Evolutionary conservation across 495 filamentous ascomycete genomes (phyloP).

Genomic region (Annulohypoxylon bovei): DNA sequence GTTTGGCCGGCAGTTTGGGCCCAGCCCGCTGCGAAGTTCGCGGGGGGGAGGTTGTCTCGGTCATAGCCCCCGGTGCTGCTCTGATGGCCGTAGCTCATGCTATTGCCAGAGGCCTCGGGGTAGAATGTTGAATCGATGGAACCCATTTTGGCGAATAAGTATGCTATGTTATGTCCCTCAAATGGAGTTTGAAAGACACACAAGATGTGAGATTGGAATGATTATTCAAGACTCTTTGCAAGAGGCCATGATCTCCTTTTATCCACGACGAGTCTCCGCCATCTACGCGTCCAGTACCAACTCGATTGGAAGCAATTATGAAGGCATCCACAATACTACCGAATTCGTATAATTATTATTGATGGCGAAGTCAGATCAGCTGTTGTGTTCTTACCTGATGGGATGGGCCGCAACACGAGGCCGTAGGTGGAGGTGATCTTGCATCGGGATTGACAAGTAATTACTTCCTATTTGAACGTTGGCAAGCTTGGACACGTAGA

Average conservation of each 20-base stretch:
- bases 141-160: slow-evolving; percentile 45
- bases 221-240: background rate
- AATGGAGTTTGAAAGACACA: background rate
- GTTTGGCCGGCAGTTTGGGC: too few relatives aligned
- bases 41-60: background rate
- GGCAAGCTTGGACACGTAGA: slow-evolving; percentile 20
- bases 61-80: too few relatives aligned
- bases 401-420: slow-evolving; percentile 19
- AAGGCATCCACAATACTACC: slow-evolving; percentile 4
- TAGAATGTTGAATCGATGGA: slow-evolving; percentile 46
- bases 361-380: slow-evolving; percentile 21
- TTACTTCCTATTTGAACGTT: slow-evolving; percentile 27
- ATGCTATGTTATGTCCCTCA: background rate
- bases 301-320: background rate
- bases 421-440: slow-evolving; percentile 23
- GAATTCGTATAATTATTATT: slow-evolving; percentile 13
- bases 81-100: background rate
- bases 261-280: slow-evolving; percentile 14
- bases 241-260: slow-evolving; percentile 20
- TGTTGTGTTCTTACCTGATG: slow-evolving; percentile 24
- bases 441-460: slow-evolving; percentile 24
- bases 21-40: too few relatives aligned
- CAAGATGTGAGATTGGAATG: slow-evolving; percentile 9
- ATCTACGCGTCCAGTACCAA: background rate
- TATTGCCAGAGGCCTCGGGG: slow-evolving; percentile 34